Evolutionary conservation across 495 filamentous ascomycete genomes (phyloP).

Genomic region (Neurospora cerealis): DNA sequence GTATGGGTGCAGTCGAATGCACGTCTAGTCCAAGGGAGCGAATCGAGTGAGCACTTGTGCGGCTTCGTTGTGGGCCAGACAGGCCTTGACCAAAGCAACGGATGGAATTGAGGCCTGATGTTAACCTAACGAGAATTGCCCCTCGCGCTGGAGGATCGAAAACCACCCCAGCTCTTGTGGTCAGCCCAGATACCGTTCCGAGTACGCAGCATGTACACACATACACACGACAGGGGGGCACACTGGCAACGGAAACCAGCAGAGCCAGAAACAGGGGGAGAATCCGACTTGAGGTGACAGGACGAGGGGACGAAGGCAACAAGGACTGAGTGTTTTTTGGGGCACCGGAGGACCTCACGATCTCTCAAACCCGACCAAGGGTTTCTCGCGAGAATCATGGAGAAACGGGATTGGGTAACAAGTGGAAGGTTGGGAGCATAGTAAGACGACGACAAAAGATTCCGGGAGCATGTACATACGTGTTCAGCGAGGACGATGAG

Average conservation of each 20-base stretch:
- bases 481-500: not conserved
- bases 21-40: not conserved
- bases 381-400: not conserved
- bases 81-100: not conserved
- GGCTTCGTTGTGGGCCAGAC: not conserved
- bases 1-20: not conserved
- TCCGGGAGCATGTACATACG: not conserved
- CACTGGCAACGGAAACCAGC: not conserved
- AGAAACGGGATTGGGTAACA: not conserved
- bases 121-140: not conserved
- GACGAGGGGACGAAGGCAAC: not conserved
- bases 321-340: not conserved
- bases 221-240: not conserved
- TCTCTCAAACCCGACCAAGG: not conserved
- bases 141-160: not conserved
- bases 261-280: not conserved
- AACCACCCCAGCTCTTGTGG: not conserved
- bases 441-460: not conserved
- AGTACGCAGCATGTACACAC: not conserved
- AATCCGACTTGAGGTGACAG: not conserved
- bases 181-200: not conserved
- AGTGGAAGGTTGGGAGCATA: not conserved
- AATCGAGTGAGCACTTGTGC: not conserved
- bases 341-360: not conserved
- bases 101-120: not conserved